A percentile compares a stretch with the other conserved stretches of the same genome.
These are phyloP conservation scores for Emydomyces testavorans DNA, from an alignment of 2,329 filamentous ascomycete genomes.

Conservation along the genomic window DNA sequence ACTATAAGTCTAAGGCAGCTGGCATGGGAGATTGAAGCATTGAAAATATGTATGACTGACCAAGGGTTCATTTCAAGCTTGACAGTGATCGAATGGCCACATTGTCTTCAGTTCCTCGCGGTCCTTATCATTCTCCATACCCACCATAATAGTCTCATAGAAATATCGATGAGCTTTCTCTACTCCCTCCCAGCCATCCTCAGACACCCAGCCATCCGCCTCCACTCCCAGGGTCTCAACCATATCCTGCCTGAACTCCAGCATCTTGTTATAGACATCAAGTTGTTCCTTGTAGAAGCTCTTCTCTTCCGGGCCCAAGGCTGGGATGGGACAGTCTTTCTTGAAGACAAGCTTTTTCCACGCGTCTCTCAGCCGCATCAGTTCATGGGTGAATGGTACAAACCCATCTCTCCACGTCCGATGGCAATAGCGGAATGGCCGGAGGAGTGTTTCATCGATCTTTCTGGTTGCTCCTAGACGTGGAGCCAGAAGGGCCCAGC, in stretches of 20 bases:
- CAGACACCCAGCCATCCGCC: constrained; percentile 15
- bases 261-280: constrained; percentile 13
- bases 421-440: constrained; percentile 33
- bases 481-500: constrained; percentile 14
- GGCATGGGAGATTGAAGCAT: not conserved
- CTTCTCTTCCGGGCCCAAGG: constrained; percentile 13
- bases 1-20: not conserved
- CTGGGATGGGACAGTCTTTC: constrained; percentile 17
- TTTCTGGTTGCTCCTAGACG: constrained; percentile 18
- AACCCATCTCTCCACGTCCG: constrained; percentile 34
- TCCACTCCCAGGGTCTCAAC: constrained; percentile 16
- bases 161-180: constrained; percentile 12
- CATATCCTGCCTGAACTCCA: constrained; percentile 15
- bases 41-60: not conserved
- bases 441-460: constrained; percentile 29
- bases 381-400: constrained; percentile 30
- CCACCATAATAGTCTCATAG: constrained; percentile 14
- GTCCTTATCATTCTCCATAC: constrained; percentile 15
- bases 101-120: constrained; percentile 16
- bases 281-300: constrained; percentile 15
- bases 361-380: constrained; percentile 30
- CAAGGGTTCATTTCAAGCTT: not conserved
- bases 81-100: constrained; percentile 18
- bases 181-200: constrained; percentile 16
- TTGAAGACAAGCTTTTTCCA: constrained; percentile 33